Conservation (phyloP, 2,329 filamentous ascomycete species). For the Didymella exigua region DNA sequence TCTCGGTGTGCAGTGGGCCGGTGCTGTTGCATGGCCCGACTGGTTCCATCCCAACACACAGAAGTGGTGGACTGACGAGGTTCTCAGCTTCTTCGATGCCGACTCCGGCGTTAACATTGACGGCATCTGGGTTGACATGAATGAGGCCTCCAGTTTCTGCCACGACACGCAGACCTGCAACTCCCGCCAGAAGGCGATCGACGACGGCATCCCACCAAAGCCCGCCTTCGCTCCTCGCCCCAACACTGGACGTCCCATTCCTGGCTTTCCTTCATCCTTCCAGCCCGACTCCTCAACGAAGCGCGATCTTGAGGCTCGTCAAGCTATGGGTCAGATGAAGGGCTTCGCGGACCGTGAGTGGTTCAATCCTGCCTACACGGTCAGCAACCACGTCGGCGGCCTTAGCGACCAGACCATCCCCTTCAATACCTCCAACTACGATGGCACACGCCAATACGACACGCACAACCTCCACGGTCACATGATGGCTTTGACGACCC, state of each 20-base stretch:
- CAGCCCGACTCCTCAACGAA: slow-evolving; percentile 56
- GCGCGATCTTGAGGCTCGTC: slow-evolving; percentile 22
- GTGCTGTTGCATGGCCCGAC: slow-evolving; percentile 73
- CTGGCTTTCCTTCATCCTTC: slow-evolving; percentile 71
- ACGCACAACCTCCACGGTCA: slow-evolving; percentile 78
- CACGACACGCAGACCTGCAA: slow-evolving; percentile 53
- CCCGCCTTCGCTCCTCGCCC: slow-evolving; percentile 60
- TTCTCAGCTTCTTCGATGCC: slow-evolving; percentile 67
- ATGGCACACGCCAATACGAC: slow-evolving; percentile 72
- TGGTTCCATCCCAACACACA: slow-evolving; percentile 73
- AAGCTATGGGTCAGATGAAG: slow-evolving; percentile 51
- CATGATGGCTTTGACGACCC: slow-evolving; percentile 73
- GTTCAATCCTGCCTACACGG: slow-evolving; percentile 68
- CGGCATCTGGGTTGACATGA: slow-evolving; percentile 65
- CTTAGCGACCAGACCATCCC: slow-evolving; percentile 60
- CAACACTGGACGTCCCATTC: slow-evolving; percentile 66
- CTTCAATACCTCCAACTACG: slow-evolving; percentile 70
- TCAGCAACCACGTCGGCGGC: slow-evolving; percentile 64
- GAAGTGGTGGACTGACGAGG: slow-evolving; percentile 72
- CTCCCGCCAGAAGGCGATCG: slow-evolving; percentile 45
- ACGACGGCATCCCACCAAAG: slow-evolving; percentile 61
- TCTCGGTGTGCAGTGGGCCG: slow-evolving; percentile 77
- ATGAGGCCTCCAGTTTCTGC: slow-evolving; percentile 50
- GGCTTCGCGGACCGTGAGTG: slow-evolving; percentile 69
- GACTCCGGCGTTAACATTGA: slow-evolving; percentile 74